A percentile compares a stretch with the other conserved stretches of the same genome.
Evolutionary conservation across 768 basidiomycete species (phyloP).

Genomic region (Cyclocybe aegerita): DNA sequence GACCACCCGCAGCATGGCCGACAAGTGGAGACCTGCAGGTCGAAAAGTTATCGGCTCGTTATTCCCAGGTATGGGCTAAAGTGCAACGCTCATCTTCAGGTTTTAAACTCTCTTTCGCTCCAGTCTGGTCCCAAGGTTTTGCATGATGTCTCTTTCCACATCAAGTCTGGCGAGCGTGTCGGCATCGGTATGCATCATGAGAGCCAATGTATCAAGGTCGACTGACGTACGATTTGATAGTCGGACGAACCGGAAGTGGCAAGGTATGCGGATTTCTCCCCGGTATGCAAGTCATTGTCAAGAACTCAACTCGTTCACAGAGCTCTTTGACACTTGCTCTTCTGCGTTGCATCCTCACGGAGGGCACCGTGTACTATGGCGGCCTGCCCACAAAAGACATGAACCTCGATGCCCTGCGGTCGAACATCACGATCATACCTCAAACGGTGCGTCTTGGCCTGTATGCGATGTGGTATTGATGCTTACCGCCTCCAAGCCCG

Average conservation of each 20-base stretch:
- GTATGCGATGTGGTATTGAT: conserved; percentile 22
- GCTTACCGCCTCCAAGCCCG: conserved; percentile 17
- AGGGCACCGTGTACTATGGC: conserved; percentile 54
- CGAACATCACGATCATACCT: conserved; percentile 57
- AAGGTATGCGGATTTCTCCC: conserved; percentile 16
- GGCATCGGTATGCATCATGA: conserved; percentile 36
- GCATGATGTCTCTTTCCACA: conserved; percentile 51
- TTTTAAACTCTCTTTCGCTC: background rate
- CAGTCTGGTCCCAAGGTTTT: conserved; percentile 53
- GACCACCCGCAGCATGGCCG: conserved; percentile 68
- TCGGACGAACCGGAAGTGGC: conserved; percentile 27
- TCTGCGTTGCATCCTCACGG: conserved; percentile 51
- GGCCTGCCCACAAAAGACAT: conserved; percentile 43
- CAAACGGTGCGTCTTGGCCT: conserved; percentile 29
- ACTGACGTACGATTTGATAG: conserved; percentile 5
- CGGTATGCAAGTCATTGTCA: background rate
- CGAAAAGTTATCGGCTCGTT: conserved; percentile 53
- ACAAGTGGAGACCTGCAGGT: conserved; percentile 54
- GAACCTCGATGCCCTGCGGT: conserved; percentile 54
- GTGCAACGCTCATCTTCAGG: background rate
- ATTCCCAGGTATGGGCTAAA: conserved; percentile 33
- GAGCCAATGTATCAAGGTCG: background rate
- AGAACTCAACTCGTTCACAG: conserved; percentile 3
- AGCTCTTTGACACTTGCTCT: conserved; percentile 45
- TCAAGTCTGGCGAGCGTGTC: conserved; percentile 56